Conservation (phyloP, 805 yeast genomes). For the Ogataea saltuana region DNA sequence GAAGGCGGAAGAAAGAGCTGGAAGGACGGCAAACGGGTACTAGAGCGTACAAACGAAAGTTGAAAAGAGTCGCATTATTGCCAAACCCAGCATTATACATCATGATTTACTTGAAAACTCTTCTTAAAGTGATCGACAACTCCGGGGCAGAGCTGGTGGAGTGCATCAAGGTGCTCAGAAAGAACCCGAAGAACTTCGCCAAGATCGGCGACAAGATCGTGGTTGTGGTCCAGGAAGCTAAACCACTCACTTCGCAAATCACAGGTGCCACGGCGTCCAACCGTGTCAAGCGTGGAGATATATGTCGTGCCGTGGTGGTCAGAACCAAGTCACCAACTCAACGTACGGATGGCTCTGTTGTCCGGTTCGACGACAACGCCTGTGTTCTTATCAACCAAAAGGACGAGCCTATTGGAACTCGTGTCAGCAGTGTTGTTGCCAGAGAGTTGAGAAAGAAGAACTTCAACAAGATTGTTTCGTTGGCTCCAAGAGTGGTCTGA, state of each 20-base stretch:
- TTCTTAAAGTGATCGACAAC: constrained; percentile 90
- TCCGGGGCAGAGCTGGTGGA: constrained; percentile 92
- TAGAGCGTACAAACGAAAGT: no score
- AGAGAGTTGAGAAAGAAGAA: constrained; percentile 83
- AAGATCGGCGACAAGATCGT: constrained; percentile 89
- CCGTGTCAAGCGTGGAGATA: constrained; percentile 92
- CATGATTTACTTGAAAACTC: constrained; percentile 87
- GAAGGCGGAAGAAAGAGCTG: no score
- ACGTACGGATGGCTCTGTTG: constrained; percentile 83
- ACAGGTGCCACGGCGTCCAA: constrained; percentile 74
- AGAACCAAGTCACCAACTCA: constrained; percentile 74
- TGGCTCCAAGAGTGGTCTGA: constrained; percentile 83
- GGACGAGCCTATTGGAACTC: constrained; percentile 89
- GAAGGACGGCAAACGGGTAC: neutral
- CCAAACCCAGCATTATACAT: neutral
- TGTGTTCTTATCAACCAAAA: constrained; percentile 92
- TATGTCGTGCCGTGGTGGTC: constrained; percentile 92
- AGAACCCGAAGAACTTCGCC: constrained; percentile 82
- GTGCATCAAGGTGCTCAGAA: constrained; percentile 92
- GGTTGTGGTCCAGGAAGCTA: constrained; percentile 90
- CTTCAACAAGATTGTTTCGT: constrained; percentile 79
- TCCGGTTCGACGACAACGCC: constrained; percentile 94
- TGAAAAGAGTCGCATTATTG: no score
- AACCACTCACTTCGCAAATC: constrained; percentile 65
- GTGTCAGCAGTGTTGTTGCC: constrained; percentile 88